Conservation (phyloP, 2,329 filamentous ascomycete genomes). For the Aspergillus oerlinghausenensis region DNA sequence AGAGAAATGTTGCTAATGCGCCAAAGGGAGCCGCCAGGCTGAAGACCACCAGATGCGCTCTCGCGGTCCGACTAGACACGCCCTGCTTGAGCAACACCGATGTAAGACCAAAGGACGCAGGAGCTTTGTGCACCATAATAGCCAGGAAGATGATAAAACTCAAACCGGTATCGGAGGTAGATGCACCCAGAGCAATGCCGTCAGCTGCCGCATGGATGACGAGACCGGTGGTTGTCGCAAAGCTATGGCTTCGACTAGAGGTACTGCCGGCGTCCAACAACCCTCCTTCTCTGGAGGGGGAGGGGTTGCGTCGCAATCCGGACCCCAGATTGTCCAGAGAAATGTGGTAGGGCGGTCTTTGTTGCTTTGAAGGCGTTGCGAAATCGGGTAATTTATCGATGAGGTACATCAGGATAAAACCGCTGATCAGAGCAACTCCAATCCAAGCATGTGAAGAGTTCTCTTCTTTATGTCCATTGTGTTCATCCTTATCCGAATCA, state of each 20-base stretch:
- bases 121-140: slow-evolving; percentile 96
- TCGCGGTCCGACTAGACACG: slow-evolving; percentile 75
- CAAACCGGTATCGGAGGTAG: slow-evolving; percentile 71
- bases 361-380: slow-evolving; percentile 60
- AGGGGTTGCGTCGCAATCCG: slow-evolving; percentile 44
- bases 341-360: slow-evolving; percentile 73
- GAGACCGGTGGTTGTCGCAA: slow-evolving; percentile 88
- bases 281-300: slow-evolving; percentile 36
- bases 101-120: slow-evolving; percentile 90
- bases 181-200: slow-evolving; percentile 92
- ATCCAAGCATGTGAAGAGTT: slow-evolving; percentile 67
- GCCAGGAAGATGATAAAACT: slow-evolving; percentile 91
- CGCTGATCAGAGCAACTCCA: slow-evolving; percentile 77
- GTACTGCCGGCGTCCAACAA: slow-evolving; percentile 29
- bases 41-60: slow-evolving; percentile 84
- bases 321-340: slow-evolving; percentile 75
- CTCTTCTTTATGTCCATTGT: slow-evolving; percentile 40
- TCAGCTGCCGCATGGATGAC: slow-evolving; percentile 94
- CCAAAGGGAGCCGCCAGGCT: slow-evolving; percentile 85
- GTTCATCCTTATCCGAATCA: slow-evolving; percentile 32
- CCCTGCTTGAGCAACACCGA: slow-evolving; percentile 88
- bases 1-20: slow-evolving; percentile 74
- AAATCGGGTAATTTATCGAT: slow-evolving; percentile 81
- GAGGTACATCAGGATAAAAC: slow-evolving; percentile 95
- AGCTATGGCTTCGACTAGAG: slow-evolving; percentile 45